phyloP scores from a whole-genome alignment of 768 basidiomycete species.

The Royoungia palumana region DNA sequence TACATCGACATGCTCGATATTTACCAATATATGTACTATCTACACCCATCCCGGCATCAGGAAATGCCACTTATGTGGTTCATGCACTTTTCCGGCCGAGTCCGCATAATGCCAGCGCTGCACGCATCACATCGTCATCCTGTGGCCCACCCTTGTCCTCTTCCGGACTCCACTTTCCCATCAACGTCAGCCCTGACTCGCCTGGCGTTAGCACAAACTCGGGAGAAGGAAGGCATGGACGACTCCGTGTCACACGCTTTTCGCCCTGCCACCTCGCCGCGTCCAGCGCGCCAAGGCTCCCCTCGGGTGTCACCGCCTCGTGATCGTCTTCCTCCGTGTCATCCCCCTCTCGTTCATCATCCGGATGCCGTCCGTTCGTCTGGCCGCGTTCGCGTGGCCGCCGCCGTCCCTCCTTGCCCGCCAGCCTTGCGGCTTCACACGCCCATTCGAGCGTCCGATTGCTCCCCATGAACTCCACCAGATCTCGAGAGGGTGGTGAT shows the following conservation, averaged over 20 bases:
- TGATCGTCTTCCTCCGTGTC: constrained; percentile 62
- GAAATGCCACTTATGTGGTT: neutral
- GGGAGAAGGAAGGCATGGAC: constrained; percentile 1
- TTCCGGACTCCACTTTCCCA: constrained; percentile 1
- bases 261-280: constrained; percentile 36
- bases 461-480: constrained; percentile 29
- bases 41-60: neutral
- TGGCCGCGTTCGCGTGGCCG: constrained; percentile 2
- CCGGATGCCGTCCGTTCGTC: constrained; percentile 3
- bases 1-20: constrained; percentile 2
- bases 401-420: constrained; percentile 39
- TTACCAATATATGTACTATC: constrained; percentile 12
- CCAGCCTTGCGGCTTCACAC: constrained; percentile 44
- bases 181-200: neutral
- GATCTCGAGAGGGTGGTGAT: constrained; percentile 31
- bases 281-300: constrained; percentile 43
- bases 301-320: constrained; percentile 63
- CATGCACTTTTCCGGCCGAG: constrained; percentile 31
- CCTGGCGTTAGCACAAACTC: neutral
- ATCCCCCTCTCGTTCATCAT: constrained; percentile 32
- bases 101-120: constrained; percentile 65
- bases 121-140: constrained; percentile 69
- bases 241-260: neutral
- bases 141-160: constrained; percentile 26
- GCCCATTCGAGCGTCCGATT: constrained; percentile 32